A percentile compares a stretch with the other conserved stretches of the same genome.
phyloP scores from a whole-genome alignment of 2,329 filamentous ascomycete species.

The Aureobasidium uvarum region DNA sequence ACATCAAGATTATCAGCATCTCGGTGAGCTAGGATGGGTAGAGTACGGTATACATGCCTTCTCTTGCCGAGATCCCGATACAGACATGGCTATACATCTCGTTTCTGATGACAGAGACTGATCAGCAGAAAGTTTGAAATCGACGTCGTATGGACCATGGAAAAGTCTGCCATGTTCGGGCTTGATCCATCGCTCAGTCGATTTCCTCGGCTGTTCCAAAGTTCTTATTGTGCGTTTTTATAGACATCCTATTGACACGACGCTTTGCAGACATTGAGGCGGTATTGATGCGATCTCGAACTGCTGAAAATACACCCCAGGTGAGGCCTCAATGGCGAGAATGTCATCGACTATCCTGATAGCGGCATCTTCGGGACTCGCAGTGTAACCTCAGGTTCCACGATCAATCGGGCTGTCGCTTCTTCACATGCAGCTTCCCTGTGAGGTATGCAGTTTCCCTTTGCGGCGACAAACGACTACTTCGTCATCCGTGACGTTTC shows the following conservation, averaged over 20 bases:
- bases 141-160: not conserved
- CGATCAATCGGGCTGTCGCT: not conserved
- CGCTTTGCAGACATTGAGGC: too few relatives aligned
- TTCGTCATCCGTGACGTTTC: not conserved
- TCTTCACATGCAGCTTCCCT: not conserved
- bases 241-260: too few relatives aligned
- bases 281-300: too few relatives aligned
- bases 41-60: not conserved
- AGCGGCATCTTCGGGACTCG: too few relatives aligned
- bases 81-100: not conserved
- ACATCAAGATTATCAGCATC: constrained; percentile 96
- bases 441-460: not conserved
- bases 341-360: too few relatives aligned
- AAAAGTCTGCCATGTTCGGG: not conserved
- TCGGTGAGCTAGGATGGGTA: constrained; percentile 29
- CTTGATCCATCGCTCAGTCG: not conserved
- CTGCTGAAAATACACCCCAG: too few relatives aligned
- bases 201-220: too few relatives aligned
- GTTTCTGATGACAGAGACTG: not conserved
- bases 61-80: not conserved
- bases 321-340: too few relatives aligned
- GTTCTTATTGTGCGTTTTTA: too few relatives aligned
- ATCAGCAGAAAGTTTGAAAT: not conserved
- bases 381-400: too few relatives aligned
- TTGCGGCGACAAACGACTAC: not conserved